These are phyloP conservation scores for Casuarina equisetifolia DNA, from an alignment of 306 rosid species.

Conservation along the genomic window DNA sequence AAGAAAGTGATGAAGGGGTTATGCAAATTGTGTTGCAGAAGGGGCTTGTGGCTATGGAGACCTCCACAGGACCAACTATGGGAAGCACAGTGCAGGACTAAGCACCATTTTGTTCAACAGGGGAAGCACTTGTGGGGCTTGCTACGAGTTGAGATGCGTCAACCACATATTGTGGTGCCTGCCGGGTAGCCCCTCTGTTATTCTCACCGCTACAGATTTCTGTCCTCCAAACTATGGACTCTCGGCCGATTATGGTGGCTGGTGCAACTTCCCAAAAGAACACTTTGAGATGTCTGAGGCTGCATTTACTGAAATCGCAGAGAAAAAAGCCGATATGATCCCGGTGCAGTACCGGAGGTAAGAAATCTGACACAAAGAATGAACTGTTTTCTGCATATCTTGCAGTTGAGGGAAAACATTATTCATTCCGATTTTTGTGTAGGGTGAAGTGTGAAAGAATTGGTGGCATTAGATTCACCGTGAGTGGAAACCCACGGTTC, in stretches of 20 bases:
- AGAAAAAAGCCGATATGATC: constrained; percentile 74
- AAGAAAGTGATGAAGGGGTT: constrained; percentile 22
- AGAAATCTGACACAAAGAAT: background rate
- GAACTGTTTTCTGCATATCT: constrained; percentile 1
- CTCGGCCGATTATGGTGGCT: constrained; percentile 91
- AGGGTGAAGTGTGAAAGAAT: constrained; percentile 83
- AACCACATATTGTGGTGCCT: constrained; percentile 93
- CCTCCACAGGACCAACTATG: constrained; percentile 75
- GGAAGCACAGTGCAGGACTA: constrained; percentile 76
- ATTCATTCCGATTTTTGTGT: constrained; percentile 28
- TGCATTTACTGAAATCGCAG: constrained; percentile 82
- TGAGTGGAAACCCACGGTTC: constrained; percentile 74
- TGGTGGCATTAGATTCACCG: constrained; percentile 76
- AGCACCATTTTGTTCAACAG: constrained; percentile 83
- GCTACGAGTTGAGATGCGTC: constrained; percentile 91
- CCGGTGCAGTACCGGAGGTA: constrained; percentile 97
- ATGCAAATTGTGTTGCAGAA: constrained; percentile 51
- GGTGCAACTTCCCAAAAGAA: constrained; percentile 92
- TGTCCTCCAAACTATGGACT: constrained; percentile 92
- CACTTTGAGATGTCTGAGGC: constrained; percentile 93
- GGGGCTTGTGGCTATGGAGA: constrained; percentile 99
- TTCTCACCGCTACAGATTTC: constrained; percentile 92
- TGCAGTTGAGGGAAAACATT: constrained; percentile 11
- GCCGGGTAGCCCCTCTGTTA: constrained; percentile 80
- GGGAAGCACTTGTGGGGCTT: constrained; percentile 93